These are phyloP conservation scores for Neofusicoccum sp. DNA, from an alignment of 2,329 filamentous ascomycete genomes.

Conservation along the genomic window DNA sequence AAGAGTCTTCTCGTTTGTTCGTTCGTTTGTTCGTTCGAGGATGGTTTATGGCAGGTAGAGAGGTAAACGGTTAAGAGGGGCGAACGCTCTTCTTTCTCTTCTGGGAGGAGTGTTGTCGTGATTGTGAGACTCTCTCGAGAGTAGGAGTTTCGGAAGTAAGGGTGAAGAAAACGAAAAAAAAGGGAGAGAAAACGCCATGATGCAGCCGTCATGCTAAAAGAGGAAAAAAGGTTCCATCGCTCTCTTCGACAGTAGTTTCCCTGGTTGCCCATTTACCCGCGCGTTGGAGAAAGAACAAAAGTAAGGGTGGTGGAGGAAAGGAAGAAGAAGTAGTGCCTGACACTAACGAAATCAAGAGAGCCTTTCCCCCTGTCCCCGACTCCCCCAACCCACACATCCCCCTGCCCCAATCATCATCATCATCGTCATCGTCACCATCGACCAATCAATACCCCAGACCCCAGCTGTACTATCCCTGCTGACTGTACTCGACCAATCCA, in stretches of 20 bases:
- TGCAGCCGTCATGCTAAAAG: constrained; percentile 15
- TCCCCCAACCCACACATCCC: no score
- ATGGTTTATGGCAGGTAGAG: no score
- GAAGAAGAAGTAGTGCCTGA: no score
- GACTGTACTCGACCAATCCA: not conserved
- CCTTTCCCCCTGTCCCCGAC: no score
- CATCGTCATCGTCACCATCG: not conserved
- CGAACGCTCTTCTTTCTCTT: not conserved
- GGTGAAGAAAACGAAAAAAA: not conserved
- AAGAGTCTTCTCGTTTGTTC: no score
- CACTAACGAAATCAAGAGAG: no score
- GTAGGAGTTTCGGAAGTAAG: not conserved
- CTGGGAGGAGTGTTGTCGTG: not conserved
- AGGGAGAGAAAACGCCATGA: constrained; percentile 3
- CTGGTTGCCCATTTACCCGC: constrained; percentile 4
- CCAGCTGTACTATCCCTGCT: not conserved
- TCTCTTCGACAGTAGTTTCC: constrained; percentile 9
- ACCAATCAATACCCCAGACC: not conserved
- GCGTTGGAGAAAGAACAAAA: not conserved
- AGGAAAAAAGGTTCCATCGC: not conserved
- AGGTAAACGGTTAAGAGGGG: no score
- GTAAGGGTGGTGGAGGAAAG: no score
- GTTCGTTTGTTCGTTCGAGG: no score
- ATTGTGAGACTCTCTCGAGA: not conserved
- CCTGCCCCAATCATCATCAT: not conserved